A percentile compares a stretch with the other conserved stretches of the same genome.
These are phyloP conservation scores for Chrysanthemum makinoi DNA, from an alignment of 129 eudicot species.

Conservation along the genomic window DNA sequence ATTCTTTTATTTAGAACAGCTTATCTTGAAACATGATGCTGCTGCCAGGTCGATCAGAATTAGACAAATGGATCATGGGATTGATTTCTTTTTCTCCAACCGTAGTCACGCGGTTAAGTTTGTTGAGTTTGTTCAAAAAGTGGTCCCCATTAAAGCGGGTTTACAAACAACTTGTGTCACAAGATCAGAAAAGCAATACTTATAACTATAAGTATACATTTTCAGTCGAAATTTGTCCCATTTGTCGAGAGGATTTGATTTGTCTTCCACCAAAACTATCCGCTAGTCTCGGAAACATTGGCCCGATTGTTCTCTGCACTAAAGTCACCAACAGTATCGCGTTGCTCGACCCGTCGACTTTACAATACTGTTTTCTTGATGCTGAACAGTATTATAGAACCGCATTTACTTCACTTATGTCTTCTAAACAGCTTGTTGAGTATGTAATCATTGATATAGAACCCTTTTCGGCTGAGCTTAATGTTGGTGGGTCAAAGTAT, in stretches of 20 bases:
- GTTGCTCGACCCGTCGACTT: conserved; percentile 34
- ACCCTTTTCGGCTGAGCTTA: conserved; percentile 16
- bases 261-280: conserved; percentile 67
- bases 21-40: conserved; percentile 69
- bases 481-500: conserved; percentile 35
- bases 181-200: conserved; percentile 55
- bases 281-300: conserved; percentile 46
- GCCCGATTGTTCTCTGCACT: conserved; percentile 59
- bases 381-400: conserved; percentile 28
- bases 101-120: conserved; percentile 64
- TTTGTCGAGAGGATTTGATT: conserved; percentile 65
- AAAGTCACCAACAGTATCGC: conserved; percentile 47
- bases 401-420: conserved; percentile 15
- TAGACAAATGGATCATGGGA: conserved; percentile 58
- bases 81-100: conserved; percentile 62
- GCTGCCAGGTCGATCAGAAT: conserved; percentile 55
- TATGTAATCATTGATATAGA: conserved; percentile 20
- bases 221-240: conserved; percentile 60
- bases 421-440: conserved; percentile 27
- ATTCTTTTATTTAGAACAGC: conserved; percentile 65
- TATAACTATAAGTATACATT: conserved; percentile 59
- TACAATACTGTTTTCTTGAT: conserved; percentile 24
- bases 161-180: conserved; percentile 64
- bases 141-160: conserved; percentile 41
- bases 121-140: conserved; percentile 62